These are phyloP conservation scores for Syzygium aqueum DNA, from an alignment of 345 rosid species.

Conservation along the genomic window DNA sequence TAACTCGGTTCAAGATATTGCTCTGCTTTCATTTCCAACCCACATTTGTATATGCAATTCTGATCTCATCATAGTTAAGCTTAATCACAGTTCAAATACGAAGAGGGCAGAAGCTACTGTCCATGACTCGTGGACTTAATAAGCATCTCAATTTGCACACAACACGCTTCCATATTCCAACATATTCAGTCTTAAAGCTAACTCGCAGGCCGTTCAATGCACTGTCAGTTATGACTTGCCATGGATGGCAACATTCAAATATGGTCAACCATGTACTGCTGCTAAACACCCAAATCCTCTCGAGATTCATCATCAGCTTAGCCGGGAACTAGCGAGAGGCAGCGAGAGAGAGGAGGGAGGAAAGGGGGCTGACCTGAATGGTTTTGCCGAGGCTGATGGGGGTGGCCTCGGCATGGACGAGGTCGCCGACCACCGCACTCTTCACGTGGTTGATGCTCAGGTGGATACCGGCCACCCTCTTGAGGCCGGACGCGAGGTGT, in stretches of 20 bases:
- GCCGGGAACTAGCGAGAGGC: neutral
- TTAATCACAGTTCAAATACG: neutral
- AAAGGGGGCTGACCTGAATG: slow-evolving; percentile 39
- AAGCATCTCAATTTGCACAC: no score
- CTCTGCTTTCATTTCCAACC: neutral
- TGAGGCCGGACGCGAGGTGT: slow-evolving; percentile 67
- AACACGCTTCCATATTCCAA: no score
- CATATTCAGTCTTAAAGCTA: no score
- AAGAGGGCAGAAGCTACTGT: neutral
- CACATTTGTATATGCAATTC: neutral
- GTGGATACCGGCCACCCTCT: slow-evolving; percentile 80
- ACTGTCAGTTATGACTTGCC: neutral
- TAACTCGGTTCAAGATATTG: neutral
- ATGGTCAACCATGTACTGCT: neutral
- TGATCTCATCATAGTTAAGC: neutral
- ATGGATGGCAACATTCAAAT: neutral
- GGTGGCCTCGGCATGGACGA: slow-evolving; percentile 54
- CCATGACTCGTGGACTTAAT: neutral
- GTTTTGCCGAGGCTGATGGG: slow-evolving; percentile 64
- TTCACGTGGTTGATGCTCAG: slow-evolving; percentile 76
- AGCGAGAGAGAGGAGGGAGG: neutral
- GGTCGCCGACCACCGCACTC: slow-evolving; percentile 70
- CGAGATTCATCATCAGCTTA: neutral
- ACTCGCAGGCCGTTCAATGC: no score
- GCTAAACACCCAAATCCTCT: neutral